These are phyloP conservation scores for Phlyctochytrium planicorne DNA, from an alignment of 192 early-diverging fungal species.

Conservation along the genomic window DNA sequence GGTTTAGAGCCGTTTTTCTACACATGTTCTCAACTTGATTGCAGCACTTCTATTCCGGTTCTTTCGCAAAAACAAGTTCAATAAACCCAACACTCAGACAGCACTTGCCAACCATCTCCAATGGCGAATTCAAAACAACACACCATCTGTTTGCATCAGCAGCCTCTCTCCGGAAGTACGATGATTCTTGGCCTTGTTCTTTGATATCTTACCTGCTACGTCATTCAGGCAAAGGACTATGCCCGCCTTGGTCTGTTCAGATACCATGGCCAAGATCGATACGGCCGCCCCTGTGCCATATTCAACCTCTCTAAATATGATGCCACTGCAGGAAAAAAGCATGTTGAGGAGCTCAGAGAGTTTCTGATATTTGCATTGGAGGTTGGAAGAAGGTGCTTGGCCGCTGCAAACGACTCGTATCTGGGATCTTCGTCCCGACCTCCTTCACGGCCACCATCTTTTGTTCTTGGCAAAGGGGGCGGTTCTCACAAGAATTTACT, in stretches of 20 bases:
- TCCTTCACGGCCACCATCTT: no score
- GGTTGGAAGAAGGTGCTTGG: constrained; percentile 23
- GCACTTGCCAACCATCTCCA: not conserved
- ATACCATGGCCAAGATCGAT: constrained; percentile 34
- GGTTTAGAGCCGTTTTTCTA: not conserved
- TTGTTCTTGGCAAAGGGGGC: no score
- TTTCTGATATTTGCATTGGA: constrained; percentile 24
- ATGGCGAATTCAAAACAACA: constrained; percentile 1
- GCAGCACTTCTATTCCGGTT: not conserved
- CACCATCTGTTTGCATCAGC: not conserved
- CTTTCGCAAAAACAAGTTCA: not conserved
- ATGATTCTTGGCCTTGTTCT: not conserved
- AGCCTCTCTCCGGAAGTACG: not conserved
- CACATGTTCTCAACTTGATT: no score
- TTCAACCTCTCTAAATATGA: constrained; percentile 29
- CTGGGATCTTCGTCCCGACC: not conserved
- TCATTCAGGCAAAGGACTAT: constrained; percentile 12
- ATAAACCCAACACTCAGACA: not conserved
- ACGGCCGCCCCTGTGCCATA: constrained; percentile 34
- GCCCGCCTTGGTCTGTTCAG: constrained; percentile 36
- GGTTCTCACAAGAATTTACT: not conserved
- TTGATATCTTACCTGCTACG: not conserved
- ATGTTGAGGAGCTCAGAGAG: constrained; percentile 21
- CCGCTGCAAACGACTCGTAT: constrained; percentile 8
- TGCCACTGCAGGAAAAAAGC: constrained; percentile 6